Conservation (phyloP, 1,284 basidiomycete genomes). For the Cystobasidium sp. region DNA sequence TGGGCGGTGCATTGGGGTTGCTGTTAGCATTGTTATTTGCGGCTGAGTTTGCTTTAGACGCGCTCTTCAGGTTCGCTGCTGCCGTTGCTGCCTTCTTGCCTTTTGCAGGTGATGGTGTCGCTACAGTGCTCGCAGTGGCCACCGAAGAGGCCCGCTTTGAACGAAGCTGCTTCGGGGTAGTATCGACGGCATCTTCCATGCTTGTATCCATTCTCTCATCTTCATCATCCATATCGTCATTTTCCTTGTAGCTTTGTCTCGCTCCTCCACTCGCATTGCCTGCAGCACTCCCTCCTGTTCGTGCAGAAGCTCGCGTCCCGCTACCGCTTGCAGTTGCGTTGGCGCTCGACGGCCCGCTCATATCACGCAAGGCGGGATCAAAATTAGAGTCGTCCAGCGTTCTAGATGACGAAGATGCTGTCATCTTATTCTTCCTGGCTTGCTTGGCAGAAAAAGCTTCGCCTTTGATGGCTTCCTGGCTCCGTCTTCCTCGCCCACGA, state of each 20-base stretch:
- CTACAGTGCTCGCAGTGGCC: conserved; percentile 23
- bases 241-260: conserved; percentile 4
- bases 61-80: background rate
- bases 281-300: conserved; percentile 1
- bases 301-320: conserved; percentile 18
- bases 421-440: background rate
- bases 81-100: conserved; percentile 14
- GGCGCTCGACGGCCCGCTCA: background rate
- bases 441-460: background rate
- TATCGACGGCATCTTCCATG: conserved; percentile 14
- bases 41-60: conserved; percentile 11
- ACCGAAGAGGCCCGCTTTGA: conserved; percentile 12
- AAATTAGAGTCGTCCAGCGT: conserved; percentile 18
- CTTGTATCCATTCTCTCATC: conserved; percentile 10
- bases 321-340: conserved; percentile 2
- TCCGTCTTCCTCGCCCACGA: too few species aligned
- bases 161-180: conserved; percentile 13
- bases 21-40: conserved; percentile 3
- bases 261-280: conserved; percentile 1
- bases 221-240: conserved; percentile 10
- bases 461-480: background rate
- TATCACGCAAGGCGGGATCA: conserved; percentile 22
- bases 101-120: conserved; percentile 31
- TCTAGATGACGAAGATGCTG: conserved; percentile 6
- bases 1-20: background rate